Base-by-base conservation (phyloP, 1,284 basidiomycete genomes). In the Heterobasidion parviporum region DNA sequence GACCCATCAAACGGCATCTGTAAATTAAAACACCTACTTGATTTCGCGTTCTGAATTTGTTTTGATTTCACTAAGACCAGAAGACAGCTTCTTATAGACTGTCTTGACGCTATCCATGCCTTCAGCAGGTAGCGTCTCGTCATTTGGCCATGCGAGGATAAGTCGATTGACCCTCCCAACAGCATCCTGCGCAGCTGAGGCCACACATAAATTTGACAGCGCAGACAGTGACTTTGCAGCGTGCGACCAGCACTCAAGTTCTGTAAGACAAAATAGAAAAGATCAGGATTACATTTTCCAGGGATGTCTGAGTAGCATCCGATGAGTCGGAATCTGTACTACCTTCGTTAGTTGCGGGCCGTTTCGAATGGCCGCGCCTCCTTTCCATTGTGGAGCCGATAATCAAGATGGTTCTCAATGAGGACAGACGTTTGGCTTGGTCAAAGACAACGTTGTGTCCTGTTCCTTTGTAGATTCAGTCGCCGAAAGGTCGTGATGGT, bases 151-250 rank as follows among this genome's bases (percentile, higher is more conserved):
- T 41, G 76, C 77, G 53, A 77, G 74, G 59, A 89, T 82, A 55
- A 87, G 66, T 61, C 85, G 77, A 66, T 91, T 89, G 26, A 87
- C 83, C 50, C 85, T 79, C 36, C 78, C 79, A 54, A 89, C 80
- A 1, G 80, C 81, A 45, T 89, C 85, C 55, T 70, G 63, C 33
- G 76, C 78, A 10, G 70, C 66, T 36, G 75, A 68, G 62, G 73
- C 80, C 14, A 77, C 68, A 64, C 80, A 83, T 59, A 81, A 73
- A 56, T 70, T 71, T 9, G 82, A 78, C 43, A 89, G 72, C 16
- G 71, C 68, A 58, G 72, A 75, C 56, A 89, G 67, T 43, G 82
- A 80, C 54, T 74, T 69, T 44, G 79, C 74, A 41, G 84, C 82
- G 66, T 81, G 83, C 55, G 80, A 74, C 88, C 87, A 89, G 64